Evolutionary conservation across 2,329 filamentous ascomycete genomes (phyloP).

Genomic region (Arthrobotrys sinensis): DNA sequence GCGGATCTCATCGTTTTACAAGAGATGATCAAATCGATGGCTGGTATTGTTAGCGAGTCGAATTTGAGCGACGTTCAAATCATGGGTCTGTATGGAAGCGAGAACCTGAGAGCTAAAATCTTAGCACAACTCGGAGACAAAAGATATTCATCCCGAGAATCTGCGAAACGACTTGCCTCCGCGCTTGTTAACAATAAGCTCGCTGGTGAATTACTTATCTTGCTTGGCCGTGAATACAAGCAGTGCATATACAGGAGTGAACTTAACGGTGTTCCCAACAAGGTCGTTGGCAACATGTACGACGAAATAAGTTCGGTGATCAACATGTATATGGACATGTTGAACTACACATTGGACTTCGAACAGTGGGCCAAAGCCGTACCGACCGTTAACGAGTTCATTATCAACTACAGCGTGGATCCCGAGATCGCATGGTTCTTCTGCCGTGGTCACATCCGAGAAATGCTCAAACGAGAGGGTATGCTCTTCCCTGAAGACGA

Average conservation of each 20-base stretch:
- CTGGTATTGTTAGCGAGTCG: constrained; percentile 87
- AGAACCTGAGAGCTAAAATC: constrained; percentile 83
- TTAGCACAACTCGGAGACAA: constrained; percentile 85
- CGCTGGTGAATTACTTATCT: constrained; percentile 86
- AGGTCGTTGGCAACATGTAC: constrained; percentile 87
- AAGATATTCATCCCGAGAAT: constrained; percentile 81
- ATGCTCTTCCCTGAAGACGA: constrained; percentile 63
- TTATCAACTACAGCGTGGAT: constrained; percentile 84
- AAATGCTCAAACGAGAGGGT: constrained; percentile 67
- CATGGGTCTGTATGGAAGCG: constrained; percentile 88
- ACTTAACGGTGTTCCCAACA: constrained; percentile 79
- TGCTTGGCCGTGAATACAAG: constrained; percentile 90
- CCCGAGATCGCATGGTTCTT: constrained; percentile 68
- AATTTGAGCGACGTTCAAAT: constrained; percentile 92
- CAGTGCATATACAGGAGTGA: constrained; percentile 84
- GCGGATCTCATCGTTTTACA: constrained; percentile 93
- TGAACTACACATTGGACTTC: constrained; percentile 75
- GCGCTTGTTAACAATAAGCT: constrained; percentile 83
- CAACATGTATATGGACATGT: constrained; percentile 61
- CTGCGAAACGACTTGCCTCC: constrained; percentile 84
- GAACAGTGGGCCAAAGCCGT: constrained; percentile 84
- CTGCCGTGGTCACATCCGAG: constrained; percentile 74
- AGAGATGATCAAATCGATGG: constrained; percentile 92
- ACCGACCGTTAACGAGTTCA: constrained; percentile 80
- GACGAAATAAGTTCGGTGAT: constrained; percentile 78